Evolutionary conservation across 495 filamentous ascomycete species (phyloP).

Genomic region (Penicillium turbatum): DNA sequence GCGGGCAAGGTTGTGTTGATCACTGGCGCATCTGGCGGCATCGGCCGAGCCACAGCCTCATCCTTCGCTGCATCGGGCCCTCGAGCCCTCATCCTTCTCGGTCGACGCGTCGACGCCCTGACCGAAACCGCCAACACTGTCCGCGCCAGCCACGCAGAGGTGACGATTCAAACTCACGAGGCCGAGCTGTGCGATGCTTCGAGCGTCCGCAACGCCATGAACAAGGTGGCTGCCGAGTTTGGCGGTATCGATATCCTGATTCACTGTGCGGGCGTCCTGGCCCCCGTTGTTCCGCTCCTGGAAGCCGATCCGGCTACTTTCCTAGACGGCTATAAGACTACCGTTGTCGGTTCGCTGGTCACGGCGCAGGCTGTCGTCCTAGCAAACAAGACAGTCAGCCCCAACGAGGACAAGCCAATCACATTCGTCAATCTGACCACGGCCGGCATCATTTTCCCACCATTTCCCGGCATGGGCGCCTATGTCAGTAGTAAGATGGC

Average conservation of each 20-base stretch:
- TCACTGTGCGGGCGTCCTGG: conserved; percentile 29
- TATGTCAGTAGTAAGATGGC: conserved; percentile 40
- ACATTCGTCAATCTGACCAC: conserved; percentile 32
- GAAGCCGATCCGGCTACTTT: conserved; percentile 22
- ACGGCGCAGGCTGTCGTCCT: conserved; percentile 28
- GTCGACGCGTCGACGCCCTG: conserved; percentile 38
- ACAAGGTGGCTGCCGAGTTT: conserved; percentile 12
- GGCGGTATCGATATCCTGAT: conserved; percentile 35
- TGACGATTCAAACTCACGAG: conserved; percentile 15
- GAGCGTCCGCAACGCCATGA: conserved; percentile 10
- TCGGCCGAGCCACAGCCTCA: conserved; percentile 31
- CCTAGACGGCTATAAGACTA: conserved; percentile 30
- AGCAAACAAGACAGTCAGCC: conserved; percentile 5
- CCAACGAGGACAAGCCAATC: conserved; percentile 16
- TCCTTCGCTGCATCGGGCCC: conserved; percentile 38
- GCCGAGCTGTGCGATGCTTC: conserved; percentile 20
- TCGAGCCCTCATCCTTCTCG: conserved; percentile 21
- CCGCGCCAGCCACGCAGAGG: conserved; percentile 10
- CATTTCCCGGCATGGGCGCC: conserved; percentile 25
- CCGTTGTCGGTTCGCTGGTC: conserved; percentile 32
- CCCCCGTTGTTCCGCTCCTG: conserved; percentile 15
- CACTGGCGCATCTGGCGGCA: conserved; percentile 20
- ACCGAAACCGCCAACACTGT: conserved; percentile 31
- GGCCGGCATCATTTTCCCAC: conserved; percentile 23
- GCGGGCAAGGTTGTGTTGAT: conserved; percentile 18